Evolutionary conservation across 495 filamentous ascomycete genomes (phyloP).

Genomic region (Hypoxylon lenormandii): DNA sequence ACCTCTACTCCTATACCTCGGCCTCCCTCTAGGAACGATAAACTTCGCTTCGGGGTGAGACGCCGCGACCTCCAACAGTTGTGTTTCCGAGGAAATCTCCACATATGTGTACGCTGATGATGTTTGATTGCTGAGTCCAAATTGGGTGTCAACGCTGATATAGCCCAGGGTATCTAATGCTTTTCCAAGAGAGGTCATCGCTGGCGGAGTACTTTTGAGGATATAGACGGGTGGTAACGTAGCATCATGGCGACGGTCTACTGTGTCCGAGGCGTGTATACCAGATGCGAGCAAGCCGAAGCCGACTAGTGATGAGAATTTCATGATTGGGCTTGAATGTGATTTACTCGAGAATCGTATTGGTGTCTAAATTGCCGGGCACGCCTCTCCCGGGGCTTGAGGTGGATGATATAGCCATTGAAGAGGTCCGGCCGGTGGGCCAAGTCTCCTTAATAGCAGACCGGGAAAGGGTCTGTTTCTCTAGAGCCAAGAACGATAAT

Average conservation of each 20-base stretch:
- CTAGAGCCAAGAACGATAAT: too few species aligned
- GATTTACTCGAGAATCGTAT: background rate
- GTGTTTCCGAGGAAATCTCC: conserved; percentile 31
- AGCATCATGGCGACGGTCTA: background rate
- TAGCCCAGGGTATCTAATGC: conserved; percentile 47
- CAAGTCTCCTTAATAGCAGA: too few species aligned
- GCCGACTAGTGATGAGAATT: background rate
- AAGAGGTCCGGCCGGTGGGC: too few species aligned
- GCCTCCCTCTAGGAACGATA: conserved; percentile 32
- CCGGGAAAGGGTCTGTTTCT: too few species aligned
- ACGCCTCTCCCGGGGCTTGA: too few species aligned
- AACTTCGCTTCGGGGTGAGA: conserved; percentile 42
- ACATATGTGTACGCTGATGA: conserved; percentile 33
- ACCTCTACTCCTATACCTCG: background rate
- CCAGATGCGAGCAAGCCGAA: conserved; percentile 20
- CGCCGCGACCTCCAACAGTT: conserved; percentile 35
- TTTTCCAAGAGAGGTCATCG: conserved; percentile 33
- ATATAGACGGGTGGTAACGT: conserved; percentile 40
- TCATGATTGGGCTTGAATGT: conserved; percentile 3
- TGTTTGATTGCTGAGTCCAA: background rate
- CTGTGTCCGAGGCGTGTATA: conserved; percentile 1
- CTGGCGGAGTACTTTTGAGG: conserved; percentile 38
- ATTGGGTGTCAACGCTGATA: conserved; percentile 12
- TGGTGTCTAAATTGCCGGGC: background rate
- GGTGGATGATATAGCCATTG: too few species aligned